Percentiles rank a stretch among this genome's conserved stretches.
These are phyloP conservation scores for Sedum album DNA, from an alignment of 164 flowering plant species.

Conservation along the genomic window DNA sequence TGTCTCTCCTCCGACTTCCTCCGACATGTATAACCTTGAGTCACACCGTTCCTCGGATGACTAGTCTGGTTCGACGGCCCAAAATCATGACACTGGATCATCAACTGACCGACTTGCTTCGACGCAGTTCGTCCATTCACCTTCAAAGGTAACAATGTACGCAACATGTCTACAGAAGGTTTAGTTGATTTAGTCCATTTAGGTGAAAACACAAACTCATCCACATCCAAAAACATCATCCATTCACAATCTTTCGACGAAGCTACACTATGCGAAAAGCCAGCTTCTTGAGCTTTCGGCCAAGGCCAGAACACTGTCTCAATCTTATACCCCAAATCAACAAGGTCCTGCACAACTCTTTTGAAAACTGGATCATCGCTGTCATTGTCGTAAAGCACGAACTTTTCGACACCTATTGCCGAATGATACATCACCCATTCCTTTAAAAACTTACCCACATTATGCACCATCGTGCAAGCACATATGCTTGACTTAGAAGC, in stretches of 20 bases:
- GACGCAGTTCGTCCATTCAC: neutral
- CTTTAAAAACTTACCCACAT: conserved; percentile 59
- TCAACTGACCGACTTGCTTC: conserved; percentile 41
- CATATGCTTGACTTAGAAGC: conserved; percentile 22
- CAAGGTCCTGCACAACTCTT: conserved; percentile 25
- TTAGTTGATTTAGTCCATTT: neutral
- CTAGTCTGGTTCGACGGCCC: conserved; percentile 58
- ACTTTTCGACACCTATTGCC: conserved; percentile 56
- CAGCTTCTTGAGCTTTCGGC: conserved; percentile 93
- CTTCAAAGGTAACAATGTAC: neutral
- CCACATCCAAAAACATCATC: conserved; percentile 77
- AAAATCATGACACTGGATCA: conserved; percentile 52
- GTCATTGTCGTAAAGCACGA: conserved; percentile 73
- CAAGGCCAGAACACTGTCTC: conserved; percentile 55
- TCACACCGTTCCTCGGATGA: conserved; percentile 70
- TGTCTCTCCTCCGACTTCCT: conserved; percentile 48
- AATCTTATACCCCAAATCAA: conserved; percentile 32
- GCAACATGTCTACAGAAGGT: neutral
- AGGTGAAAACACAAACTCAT: conserved; percentile 52
- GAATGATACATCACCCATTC: conserved; percentile 87
- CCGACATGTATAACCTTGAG: conserved; percentile 80
- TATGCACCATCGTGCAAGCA: conserved; percentile 79
- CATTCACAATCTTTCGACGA: conserved; percentile 42
- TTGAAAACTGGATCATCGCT: conserved; percentile 52
- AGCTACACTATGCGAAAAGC: conserved; percentile 69